Conservation (phyloP, 2,329 filamentous ascomycete species). For the Magnaporthales sp. region DNA sequence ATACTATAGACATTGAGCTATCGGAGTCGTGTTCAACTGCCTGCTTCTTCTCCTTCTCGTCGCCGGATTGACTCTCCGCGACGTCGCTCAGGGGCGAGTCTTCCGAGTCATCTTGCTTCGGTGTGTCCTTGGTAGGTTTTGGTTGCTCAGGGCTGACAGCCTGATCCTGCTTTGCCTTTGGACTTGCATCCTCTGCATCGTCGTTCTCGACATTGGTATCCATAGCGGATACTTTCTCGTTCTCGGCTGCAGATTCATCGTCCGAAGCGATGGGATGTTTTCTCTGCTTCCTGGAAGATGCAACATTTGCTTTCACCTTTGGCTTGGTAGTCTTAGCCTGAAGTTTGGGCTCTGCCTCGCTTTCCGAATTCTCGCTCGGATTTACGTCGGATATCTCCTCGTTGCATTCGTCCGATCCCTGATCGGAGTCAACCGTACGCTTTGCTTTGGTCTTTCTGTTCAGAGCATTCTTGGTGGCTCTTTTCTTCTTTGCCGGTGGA, state of each 20-base stretch:
- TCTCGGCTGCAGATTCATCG: neutral
- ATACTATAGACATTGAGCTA: constrained; percentile 63
- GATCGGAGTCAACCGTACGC: constrained; percentile 17
- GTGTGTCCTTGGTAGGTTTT: constrained; percentile 13
- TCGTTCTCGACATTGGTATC: constrained; percentile 15
- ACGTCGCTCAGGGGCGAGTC: constrained; percentile 9
- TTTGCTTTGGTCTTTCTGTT: constrained; percentile 10
- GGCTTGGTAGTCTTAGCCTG: neutral
- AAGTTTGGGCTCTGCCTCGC: neutral
- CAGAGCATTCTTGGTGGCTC: constrained; percentile 8
- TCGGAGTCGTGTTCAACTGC: constrained; percentile 22
- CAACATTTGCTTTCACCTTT: neutral
- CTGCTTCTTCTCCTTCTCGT: constrained; percentile 7
- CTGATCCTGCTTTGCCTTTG: constrained; percentile 13
- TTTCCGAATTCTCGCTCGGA: constrained; percentile 7
- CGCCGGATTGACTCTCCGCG: constrained; percentile 4
- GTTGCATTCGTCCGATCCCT: constrained; percentile 18
- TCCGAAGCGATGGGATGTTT: neutral
- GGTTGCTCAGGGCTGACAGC: constrained; percentile 11
- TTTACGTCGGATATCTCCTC: constrained; percentile 8
- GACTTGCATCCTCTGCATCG: constrained; percentile 16
- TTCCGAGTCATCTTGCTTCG: constrained; percentile 8
- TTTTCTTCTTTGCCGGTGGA: constrained; percentile 10
- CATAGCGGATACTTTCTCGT: neutral
- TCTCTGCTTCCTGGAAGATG: neutral